Conservation (phyloP, 495 filamentous ascomycete genomes). For the Penicillium psychrofluorescens region DNA sequence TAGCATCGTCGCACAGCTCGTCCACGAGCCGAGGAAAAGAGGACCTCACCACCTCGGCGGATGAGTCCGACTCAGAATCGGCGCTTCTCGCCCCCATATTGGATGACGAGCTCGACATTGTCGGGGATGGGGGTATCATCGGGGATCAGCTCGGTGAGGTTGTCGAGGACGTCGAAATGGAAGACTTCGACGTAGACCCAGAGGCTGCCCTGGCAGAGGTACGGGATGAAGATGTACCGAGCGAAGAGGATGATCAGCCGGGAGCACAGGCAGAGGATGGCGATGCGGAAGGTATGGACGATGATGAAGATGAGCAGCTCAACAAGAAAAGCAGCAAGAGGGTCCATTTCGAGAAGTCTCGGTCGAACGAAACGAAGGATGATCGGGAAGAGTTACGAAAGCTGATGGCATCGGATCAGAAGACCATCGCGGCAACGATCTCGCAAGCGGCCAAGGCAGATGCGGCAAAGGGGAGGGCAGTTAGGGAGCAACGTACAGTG, state of each 20-base stretch:
- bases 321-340: constrained; percentile 26
- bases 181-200: constrained; percentile 16
- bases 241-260: too few species aligned
- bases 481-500: constrained; percentile 71
- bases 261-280: too few species aligned
- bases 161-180: constrained; percentile 35
- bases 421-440: constrained; percentile 58
- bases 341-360: constrained; percentile 18
- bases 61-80: too few species aligned
- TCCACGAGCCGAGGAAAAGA: too few species aligned
- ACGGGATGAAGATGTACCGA: too few species aligned
- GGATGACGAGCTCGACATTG: constrained; percentile 1
- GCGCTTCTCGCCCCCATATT: too few species aligned
- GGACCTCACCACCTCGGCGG: too few species aligned
- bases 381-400: constrained; percentile 55
- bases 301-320: neutral
- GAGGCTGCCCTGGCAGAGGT: too few species aligned
- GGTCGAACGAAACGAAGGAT: neutral
- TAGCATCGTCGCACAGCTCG: too few species aligned
- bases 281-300: too few species aligned
- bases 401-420: constrained; percentile 67
- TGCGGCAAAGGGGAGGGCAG: constrained; percentile 74
- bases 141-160: constrained; percentile 22
- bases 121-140: constrained; percentile 10
- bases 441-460: constrained; percentile 71